These are phyloP conservation scores for Aspergillus novoparasiticus DNA, from an alignment of 2,329 filamentous ascomycete genomes.

Conservation along the genomic window DNA sequence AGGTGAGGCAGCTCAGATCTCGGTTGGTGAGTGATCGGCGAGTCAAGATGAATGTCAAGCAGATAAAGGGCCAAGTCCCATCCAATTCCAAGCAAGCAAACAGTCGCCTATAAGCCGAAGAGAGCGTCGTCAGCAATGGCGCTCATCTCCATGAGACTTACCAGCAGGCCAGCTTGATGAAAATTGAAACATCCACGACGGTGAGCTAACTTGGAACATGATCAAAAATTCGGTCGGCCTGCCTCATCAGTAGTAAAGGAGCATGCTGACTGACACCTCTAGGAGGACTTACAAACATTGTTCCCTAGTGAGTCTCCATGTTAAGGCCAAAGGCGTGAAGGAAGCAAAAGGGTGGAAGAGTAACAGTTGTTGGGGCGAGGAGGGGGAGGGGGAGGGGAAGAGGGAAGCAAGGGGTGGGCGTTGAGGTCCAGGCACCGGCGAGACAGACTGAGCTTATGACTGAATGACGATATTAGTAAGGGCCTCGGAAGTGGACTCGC, in stretches of 20 bases:
- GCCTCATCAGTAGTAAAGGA: slow-evolving; percentile 1
- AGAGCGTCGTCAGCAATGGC: neutral
- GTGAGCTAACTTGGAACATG: neutral
- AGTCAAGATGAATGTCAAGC: neutral
- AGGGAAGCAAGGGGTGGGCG: neutral
- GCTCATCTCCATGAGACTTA: neutral
- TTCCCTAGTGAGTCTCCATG: neutral
- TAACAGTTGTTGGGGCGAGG: neutral
- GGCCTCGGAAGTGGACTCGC: neutral
- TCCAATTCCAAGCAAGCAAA: neutral
- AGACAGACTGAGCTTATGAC: neutral
- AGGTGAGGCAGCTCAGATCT: neutral
- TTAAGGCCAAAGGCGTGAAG: neutral
- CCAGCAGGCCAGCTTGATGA: neutral
- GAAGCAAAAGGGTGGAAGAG: neutral
- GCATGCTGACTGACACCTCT: neutral
- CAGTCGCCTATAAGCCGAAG: neutral
- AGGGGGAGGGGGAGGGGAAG: neutral
- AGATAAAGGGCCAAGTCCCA: neutral
- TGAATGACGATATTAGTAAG: neutral
- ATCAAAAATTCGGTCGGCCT: neutral
- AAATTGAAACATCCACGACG: neutral
- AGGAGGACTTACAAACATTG: neutral
- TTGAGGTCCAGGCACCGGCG: neutral
- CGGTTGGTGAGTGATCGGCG: neutral